These are phyloP conservation scores for Euryodendron excelsum DNA, from an alignment of 148 eudicot species.

Conservation along the genomic window DNA sequence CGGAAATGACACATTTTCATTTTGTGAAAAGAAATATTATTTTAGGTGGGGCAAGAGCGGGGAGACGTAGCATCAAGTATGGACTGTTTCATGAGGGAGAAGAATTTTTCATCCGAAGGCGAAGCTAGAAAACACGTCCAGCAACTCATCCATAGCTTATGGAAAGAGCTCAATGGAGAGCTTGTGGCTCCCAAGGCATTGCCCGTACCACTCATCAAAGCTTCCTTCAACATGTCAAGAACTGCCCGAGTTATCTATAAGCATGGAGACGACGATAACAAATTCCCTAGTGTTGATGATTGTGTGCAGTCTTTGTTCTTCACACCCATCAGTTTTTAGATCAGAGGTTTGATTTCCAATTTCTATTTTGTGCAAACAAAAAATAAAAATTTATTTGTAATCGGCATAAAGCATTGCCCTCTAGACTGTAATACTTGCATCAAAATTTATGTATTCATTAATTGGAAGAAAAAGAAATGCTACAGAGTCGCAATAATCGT, in stretches of 20 bases:
- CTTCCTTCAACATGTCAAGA: conserved; percentile 38
- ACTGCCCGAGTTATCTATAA: conserved; percentile 39
- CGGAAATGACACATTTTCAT: too few relatives aligned
- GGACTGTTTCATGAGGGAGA: conserved; percentile 30
- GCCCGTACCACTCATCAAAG: conserved; percentile 31
- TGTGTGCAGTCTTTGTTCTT: conserved; percentile 37
- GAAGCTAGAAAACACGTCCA: conserved; percentile 23
- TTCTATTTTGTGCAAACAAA: too few relatives aligned
- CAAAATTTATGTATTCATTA: too few relatives aligned
- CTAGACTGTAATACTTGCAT: too few relatives aligned
- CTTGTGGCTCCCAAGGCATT: conserved; percentile 5
- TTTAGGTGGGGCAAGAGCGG: conserved; percentile 42
- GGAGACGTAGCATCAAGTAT: conserved; percentile 42
- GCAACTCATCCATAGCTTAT: conserved; percentile 23
- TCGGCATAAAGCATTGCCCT: too few relatives aligned
- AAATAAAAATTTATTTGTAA: too few relatives aligned
- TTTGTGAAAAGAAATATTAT: too few relatives aligned
- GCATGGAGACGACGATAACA: conserved; percentile 32
- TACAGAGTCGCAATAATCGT: too few relatives aligned
- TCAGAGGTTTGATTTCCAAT: not conserved
- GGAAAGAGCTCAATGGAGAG: conserved; percentile 39
- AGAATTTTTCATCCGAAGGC: conserved; percentile 21
- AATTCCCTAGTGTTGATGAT: conserved; percentile 32
- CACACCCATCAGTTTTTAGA: conserved; percentile 19
- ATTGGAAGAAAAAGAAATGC: too few relatives aligned